phyloP scores from a whole-genome alignment of 129 eudicot species.

The Logfia minima region DNA sequence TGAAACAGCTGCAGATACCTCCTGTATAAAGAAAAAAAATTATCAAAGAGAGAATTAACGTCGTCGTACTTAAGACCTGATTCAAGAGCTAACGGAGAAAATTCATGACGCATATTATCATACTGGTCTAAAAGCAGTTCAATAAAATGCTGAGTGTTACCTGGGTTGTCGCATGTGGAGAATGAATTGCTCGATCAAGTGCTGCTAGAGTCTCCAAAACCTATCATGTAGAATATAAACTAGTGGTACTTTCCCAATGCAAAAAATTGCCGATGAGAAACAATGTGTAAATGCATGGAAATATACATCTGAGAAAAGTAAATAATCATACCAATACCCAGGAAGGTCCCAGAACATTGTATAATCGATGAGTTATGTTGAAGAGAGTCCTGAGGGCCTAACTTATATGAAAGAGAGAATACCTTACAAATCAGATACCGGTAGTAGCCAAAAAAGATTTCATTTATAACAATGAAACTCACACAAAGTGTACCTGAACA shows the following conservation, averaged over 20 bases:
- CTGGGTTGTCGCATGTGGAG: conserved; percentile 99
- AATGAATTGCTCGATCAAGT: conserved; percentile 89
- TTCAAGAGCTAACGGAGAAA: neutral
- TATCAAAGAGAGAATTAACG: neutral
- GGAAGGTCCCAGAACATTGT: conserved; percentile 92
- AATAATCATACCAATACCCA: conserved; percentile 88
- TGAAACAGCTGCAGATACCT: conserved; percentile 72
- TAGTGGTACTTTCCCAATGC: neutral
- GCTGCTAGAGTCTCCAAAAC: conserved; percentile 97
- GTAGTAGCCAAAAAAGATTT: conserved; percentile 5
- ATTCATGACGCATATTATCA: neutral
- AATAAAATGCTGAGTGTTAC: conserved; percentile 32
- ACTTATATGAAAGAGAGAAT: conserved; percentile 28
- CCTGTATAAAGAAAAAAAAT: conserved; percentile 39
- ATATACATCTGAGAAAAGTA: conserved; percentile 10
- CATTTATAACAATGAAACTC: neutral
- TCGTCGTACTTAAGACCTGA: neutral
- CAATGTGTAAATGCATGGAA: neutral
- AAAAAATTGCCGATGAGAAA: neutral
- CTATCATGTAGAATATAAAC: conserved; percentile 39
- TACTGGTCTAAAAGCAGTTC: neutral
- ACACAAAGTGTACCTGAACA: conserved; percentile 65
- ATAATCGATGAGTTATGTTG: conserved; percentile 90
- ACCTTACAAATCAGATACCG: conserved; percentile 22
- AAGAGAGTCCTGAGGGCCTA: conserved; percentile 99